phyloP scores from a whole-genome alignment of 1,139 yeast species.

The Hyphopichia khmerensis region DNA sequence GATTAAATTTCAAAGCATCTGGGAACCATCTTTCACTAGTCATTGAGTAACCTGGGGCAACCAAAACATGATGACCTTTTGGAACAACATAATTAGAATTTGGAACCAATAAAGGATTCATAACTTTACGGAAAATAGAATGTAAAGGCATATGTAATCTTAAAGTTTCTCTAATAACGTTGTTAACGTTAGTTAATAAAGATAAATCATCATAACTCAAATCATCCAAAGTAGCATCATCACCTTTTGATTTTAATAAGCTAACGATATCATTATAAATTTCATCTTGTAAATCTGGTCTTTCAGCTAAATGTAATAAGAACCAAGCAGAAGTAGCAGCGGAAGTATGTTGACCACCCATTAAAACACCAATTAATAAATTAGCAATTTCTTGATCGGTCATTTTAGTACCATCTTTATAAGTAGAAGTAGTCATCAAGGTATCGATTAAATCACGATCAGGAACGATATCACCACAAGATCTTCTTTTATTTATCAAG shows the following conservation, averaged over 20 bases:
- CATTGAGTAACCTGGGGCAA: slow-evolving; percentile 91
- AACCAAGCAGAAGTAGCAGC: slow-evolving; percentile 97
- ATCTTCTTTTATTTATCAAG: slow-evolving; percentile 73
- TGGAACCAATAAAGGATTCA: slow-evolving; percentile 76
- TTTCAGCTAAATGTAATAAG: slow-evolving; percentile 83
- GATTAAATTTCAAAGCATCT: slow-evolving; percentile 65
- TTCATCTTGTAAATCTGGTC: slow-evolving; percentile 80
- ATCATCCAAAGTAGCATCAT: slow-evolving; percentile 36
- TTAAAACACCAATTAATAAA: slow-evolving; percentile 87
- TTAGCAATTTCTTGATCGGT: slow-evolving; percentile 94
- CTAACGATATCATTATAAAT: slow-evolving; percentile 69
- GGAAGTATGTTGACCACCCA: slow-evolving; percentile 99
- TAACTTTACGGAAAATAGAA: slow-evolving; percentile 90
- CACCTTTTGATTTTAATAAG: slow-evolving; percentile 57
- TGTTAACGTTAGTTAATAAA: slow-evolving; percentile 76
- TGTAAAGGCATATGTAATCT: slow-evolving; percentile 96
- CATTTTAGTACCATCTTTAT: slow-evolving; percentile 92
- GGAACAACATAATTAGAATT: slow-evolving; percentile 82
- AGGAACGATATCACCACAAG: slow-evolving; percentile 66
- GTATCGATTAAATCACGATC: slow-evolving; percentile 89
- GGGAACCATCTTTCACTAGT: slow-evolving; percentile 77
- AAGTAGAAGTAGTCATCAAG: slow-evolving; percentile 75
- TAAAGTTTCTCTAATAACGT: slow-evolving; percentile 86
- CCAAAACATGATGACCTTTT: slow-evolving; percentile 83
- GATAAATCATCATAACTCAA: slow-evolving; percentile 80